These are phyloP conservation scores for Sutorius australiensis DNA, from an alignment of 768 basidiomycete genomes.

Conservation along the genomic window DNA sequence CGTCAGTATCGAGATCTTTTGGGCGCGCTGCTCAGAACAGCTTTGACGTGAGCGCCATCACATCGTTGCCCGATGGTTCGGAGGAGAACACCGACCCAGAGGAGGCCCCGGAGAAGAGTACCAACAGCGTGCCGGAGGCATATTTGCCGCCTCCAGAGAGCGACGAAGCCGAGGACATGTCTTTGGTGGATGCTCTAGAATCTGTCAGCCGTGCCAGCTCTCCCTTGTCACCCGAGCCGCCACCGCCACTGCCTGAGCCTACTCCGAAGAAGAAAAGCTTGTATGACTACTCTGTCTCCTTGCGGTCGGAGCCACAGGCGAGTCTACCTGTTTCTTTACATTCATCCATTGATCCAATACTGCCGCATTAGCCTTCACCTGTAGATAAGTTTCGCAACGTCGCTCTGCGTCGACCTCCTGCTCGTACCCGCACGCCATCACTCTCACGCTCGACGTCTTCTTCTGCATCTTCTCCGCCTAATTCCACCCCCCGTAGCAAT, in stretches of 20 bases:
- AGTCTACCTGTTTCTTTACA: slow-evolving; percentile 11
- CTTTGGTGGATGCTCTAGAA: slow-evolving; percentile 54
- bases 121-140: slow-evolving; percentile 50
- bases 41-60: slow-evolving; percentile 59
- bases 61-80: slow-evolving; percentile 43
- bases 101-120: slow-evolving; percentile 40
- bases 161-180: slow-evolving; percentile 41
- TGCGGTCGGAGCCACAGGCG: slow-evolving; percentile 62
- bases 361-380: slow-evolving; percentile 53
- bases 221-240: slow-evolving; percentile 38
- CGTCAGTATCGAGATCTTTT: slow-evolving; percentile 35
- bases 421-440: slow-evolving; percentile 61
- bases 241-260: slow-evolving; percentile 31
- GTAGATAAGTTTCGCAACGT: slow-evolving; percentile 63
- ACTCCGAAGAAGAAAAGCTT: slow-evolving; percentile 51
- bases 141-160: slow-evolving; percentile 49
- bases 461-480: slow-evolving; percentile 50
- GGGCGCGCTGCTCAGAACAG: slow-evolving; percentile 39
- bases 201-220: slow-evolving; percentile 54
- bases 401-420: slow-evolving; percentile 47
- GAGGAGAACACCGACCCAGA: slow-evolving; percentile 37
- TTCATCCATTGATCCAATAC: neutral
- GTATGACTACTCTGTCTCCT: slow-evolving; percentile 54
- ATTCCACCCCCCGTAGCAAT: slow-evolving; percentile 62
- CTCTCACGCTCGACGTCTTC: slow-evolving; percentile 58